These are phyloP conservation scores for Echeveria elegans DNA, from an alignment of 164 flowering plant species.

Conservation along the genomic window DNA sequence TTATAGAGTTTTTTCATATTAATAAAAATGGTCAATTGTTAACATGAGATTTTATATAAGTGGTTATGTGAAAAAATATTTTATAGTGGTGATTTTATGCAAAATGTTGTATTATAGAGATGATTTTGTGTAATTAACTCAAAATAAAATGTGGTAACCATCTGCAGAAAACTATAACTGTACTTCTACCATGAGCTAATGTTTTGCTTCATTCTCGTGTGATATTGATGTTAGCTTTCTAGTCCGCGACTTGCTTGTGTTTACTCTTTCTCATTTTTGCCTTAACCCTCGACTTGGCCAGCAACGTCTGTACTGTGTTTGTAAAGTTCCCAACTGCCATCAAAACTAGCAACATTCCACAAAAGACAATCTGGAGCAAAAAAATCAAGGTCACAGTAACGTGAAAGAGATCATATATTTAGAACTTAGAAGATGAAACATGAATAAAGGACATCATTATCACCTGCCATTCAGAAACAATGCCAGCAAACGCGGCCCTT, in stretches of 20 bases:
- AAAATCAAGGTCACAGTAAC: slow-evolving; percentile 26
- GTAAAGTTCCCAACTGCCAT: slow-evolving; percentile 94
- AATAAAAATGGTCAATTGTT: no score
- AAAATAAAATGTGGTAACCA: no score
- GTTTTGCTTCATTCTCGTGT: no score
- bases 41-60: no score
- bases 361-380: slow-evolving; percentile 57
- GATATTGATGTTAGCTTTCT: slow-evolving; percentile 1
- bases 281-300: slow-evolving; percentile 76
- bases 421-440: not conserved
- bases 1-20: no score
- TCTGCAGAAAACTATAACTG: not conserved
- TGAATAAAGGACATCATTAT: not conserved
- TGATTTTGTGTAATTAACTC: no score
- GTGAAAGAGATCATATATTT: slow-evolving; percentile 13
- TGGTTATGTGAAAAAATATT: no score
- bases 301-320: slow-evolving; percentile 79
- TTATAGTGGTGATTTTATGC: no score
- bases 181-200: not conserved
- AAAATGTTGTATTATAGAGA: no score
- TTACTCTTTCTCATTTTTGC: slow-evolving; percentile 84
- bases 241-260: slow-evolving; percentile 55
- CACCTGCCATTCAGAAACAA: slow-evolving; percentile 93
- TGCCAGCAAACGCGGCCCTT: slow-evolving; percentile 58
- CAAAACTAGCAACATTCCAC: slow-evolving; percentile 70